Evolutionary conservation across 345 rosid genomes (phyloP).

Genomic region (Durio zibethinus): DNA sequence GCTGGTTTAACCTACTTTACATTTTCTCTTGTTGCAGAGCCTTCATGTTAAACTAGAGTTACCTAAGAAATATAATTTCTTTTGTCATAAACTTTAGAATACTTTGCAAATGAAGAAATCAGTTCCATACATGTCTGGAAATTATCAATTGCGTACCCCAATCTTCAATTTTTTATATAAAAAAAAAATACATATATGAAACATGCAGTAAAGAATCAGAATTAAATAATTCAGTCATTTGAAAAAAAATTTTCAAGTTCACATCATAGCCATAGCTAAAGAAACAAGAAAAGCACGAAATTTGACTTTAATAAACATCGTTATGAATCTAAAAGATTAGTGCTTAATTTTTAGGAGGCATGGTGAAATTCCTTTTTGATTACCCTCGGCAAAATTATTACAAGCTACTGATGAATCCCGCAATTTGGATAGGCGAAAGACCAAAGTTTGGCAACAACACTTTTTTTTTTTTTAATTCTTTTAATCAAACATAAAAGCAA

Average conservation of each 20-base stretch:
- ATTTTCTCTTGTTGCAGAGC: too few relatives aligned
- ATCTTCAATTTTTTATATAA: too few relatives aligned
- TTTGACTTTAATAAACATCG: slow-evolving; percentile 17
- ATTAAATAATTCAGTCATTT: neutral
- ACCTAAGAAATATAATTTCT: too few relatives aligned
- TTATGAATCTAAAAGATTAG: slow-evolving; percentile 17
- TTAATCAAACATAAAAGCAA: neutral
- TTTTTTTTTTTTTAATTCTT: neutral
- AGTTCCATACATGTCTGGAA: too few relatives aligned
- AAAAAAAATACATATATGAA: neutral
- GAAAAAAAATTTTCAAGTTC: neutral
- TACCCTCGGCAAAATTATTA: slow-evolving; percentile 5
- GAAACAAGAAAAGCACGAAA: slow-evolving; percentile 12
- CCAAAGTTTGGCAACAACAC: neutral
- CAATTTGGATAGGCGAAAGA: neutral
- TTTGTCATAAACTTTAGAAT: too few relatives aligned
- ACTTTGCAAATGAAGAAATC: too few relatives aligned
- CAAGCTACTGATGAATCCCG: slow-evolving; percentile 6
- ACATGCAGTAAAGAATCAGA: neutral
- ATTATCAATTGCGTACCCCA: too few relatives aligned
- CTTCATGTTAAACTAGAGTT: too few relatives aligned
- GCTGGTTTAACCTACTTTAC: too few relatives aligned
- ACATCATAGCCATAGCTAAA: slow-evolving; percentile 3
- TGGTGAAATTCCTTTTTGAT: slow-evolving; percentile 4
- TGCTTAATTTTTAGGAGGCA: slow-evolving; percentile 11